Conservation (phyloP, 23 red algal species). For the Gracilaria domingensis region DNA sequence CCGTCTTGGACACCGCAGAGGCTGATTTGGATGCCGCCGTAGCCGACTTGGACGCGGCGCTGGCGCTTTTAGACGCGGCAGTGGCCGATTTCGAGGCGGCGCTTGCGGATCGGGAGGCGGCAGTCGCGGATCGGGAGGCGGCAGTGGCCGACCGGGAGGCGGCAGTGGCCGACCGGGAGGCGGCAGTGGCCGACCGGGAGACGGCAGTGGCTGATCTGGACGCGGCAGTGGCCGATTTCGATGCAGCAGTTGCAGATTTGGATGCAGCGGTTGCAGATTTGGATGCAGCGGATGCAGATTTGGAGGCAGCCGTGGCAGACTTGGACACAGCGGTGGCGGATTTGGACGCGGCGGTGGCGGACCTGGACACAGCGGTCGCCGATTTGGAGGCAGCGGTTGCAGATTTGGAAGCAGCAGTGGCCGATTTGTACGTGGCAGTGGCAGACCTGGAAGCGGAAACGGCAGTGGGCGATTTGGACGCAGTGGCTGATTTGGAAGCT, state of each 20-base stretch:
- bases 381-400: not conserved
- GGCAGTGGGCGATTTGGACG: conserved; percentile 17
- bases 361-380: not conserved
- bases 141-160: not conserved
- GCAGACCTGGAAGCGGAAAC: not conserved
- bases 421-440: not conserved
- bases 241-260: not conserved
- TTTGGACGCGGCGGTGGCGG: not conserved
- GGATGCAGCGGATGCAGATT: not conserved
- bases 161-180: not conserved
- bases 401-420: not conserved
- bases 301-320: not conserved
- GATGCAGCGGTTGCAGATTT: not conserved
- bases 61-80: not conserved
- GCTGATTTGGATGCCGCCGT: not conserved
- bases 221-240: not conserved
- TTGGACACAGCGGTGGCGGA: not conserved
- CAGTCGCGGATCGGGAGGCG: not conserved
- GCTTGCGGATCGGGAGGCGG: not conserved
- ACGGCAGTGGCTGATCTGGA: not conserved
- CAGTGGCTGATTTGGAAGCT: not conserved
- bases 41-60: not conserved
- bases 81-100: not conserved
- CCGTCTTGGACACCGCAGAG: not conserved
- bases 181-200: not conserved